A percentile compares a stretch with the other conserved stretches of the same genome.
phyloP scores from a whole-genome alignment of 2,329 filamentous ascomycete species.

The Coniochaeta prunicola region DNA sequence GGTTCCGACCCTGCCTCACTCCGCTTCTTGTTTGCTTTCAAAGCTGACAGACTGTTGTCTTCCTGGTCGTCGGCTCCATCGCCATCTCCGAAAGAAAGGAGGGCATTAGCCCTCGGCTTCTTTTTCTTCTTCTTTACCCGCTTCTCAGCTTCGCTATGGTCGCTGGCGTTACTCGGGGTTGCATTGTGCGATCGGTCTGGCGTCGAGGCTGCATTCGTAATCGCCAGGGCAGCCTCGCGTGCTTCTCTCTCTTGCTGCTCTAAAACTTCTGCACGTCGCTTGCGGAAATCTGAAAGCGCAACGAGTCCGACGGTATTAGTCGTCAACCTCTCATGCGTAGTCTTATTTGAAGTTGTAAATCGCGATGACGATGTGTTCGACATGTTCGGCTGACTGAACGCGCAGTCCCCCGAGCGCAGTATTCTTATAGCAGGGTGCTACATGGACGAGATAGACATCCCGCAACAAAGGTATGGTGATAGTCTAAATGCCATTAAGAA shows the following conservation, averaged over 20 bases:
- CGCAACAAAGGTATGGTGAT: too few species aligned
- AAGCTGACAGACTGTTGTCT: slow-evolving; percentile 21
- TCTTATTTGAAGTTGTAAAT: slow-evolving; percentile 70
- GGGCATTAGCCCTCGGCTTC: slow-evolving; percentile 31
- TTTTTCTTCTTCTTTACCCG: slow-evolving; percentile 36
- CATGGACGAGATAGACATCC: too few species aligned
- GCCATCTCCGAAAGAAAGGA: slow-evolving; percentile 60
- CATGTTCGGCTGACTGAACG: slow-evolving; percentile 22
- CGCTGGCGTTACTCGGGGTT: slow-evolving; percentile 38
- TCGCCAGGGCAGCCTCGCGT: slow-evolving; percentile 49
- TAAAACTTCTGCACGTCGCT: slow-evolving; percentile 87
- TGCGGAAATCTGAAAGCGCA: slow-evolving; percentile 87
- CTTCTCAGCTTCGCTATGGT: slow-evolving; percentile 20
- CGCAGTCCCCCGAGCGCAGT: background rate
- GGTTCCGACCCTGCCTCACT: slow-evolving; percentile 20
- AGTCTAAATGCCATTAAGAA: too few species aligned
- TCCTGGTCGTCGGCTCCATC: slow-evolving; percentile 54
- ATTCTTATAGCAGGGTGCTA: background rate
- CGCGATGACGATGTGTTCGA: slow-evolving; percentile 40
- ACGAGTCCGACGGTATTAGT: slow-evolving; percentile 87
- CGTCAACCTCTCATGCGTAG: slow-evolving; percentile 75
- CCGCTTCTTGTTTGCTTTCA: slow-evolving; percentile 14
- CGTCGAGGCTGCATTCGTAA: slow-evolving; percentile 22
- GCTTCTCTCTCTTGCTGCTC: slow-evolving; percentile 83
- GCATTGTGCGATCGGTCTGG: slow-evolving; percentile 40